Base-by-base conservation (phyloP, 768 basidiomycete species). In the Mycena polygramma region DNA sequence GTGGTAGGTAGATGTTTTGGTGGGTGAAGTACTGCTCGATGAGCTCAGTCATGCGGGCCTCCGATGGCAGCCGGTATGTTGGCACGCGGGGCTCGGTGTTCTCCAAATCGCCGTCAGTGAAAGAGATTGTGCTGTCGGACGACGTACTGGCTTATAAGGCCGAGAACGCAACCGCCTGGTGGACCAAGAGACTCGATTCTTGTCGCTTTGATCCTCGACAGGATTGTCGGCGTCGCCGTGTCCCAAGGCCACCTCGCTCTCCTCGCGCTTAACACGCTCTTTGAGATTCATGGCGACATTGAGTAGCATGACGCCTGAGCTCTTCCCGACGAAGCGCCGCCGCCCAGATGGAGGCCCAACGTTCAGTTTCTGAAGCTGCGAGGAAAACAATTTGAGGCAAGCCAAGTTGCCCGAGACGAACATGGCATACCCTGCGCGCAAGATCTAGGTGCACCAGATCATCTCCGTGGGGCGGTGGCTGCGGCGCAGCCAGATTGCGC, bases 21-120 rank as follows among this genome's bases (percentile, higher is more conserved):
- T 86, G 71, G 0, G 69, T 67, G 77, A 96, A 97, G 74, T 91
- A 95, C n/a, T 89, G 79, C 43, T 91, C 85, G 45, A 94, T 79
- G 48, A 96, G 83, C 0, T 72, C 51, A 5, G 67, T 49, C 11
- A 88, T 81, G 49, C 95, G 85, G 54, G 88, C 89, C 0, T 78
- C 65, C 1, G 86, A 82, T 0, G 90, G 91, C 72, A 89, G 90
- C 13, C 5, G 0, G 43, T 85, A 87, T 7, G 36, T 10, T 63
- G n/a, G 43, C 5, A 30, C 35, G 1, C 53, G 39, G 1, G 7
- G 14, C 53, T 43, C 15, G 9, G 30, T 30, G 35, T 60, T 49
- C 15, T 48, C 52, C 63, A 58, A 61, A 19, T 11, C 2, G 3
- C 11, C 24, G 35, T 7, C 30, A 30, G 30, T 30, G 30, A 30